phyloP scores from a whole-genome alignment of 495 filamentous ascomycete species.

The Podospora tetraspora region DNA sequence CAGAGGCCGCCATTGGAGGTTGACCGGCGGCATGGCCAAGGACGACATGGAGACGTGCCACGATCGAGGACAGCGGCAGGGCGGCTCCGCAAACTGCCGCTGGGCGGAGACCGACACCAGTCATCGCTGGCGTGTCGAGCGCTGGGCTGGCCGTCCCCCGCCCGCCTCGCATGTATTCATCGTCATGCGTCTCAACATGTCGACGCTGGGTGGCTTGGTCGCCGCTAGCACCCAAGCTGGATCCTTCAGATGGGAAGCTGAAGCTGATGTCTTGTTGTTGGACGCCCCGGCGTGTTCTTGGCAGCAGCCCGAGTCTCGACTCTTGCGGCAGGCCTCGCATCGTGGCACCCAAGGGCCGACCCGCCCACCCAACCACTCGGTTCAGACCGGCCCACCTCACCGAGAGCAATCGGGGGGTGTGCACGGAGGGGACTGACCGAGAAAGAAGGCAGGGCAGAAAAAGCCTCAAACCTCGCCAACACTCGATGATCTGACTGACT shows the following conservation, averaged over 20 bases:
- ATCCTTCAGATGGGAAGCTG: background rate
- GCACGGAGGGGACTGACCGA: background rate
- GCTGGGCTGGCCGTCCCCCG: background rate
- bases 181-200: background rate
- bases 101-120: background rate
- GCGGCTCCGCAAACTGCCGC: background rate
- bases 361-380: constrained; percentile 1
- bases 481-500: background rate
- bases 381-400: constrained; percentile 7
- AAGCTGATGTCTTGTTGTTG: background rate
- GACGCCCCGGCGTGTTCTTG: background rate
- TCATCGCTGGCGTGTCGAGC: background rate
- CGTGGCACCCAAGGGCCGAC: background rate
- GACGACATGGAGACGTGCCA: background rate
- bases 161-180: background rate
- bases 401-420: constrained; percentile 3
- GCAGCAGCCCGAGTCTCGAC: background rate
- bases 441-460: background rate
- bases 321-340: background rate
- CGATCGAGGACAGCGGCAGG: background rate
- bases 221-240: background rate
- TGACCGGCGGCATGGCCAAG: background rate
- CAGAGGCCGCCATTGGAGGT: background rate
- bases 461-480: background rate
- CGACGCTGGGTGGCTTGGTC: background rate